Evolutionary conservation across 495 filamentous ascomycete genomes (phyloP).

Genomic region (Bacidia gigantensis): DNA sequence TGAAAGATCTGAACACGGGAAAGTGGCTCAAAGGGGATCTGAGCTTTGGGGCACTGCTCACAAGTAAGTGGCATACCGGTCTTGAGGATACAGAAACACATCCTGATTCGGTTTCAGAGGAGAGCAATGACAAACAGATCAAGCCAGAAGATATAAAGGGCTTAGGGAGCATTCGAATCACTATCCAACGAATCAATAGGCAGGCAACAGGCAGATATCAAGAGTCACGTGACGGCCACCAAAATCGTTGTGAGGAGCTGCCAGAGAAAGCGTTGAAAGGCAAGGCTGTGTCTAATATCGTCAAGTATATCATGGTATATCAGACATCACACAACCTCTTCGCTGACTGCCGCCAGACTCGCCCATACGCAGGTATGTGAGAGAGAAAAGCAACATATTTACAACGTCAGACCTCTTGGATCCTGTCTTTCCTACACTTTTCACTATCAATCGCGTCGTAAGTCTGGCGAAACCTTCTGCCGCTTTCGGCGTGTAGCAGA

Average conservation of each 20-base stretch:
- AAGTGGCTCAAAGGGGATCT: conserved; percentile 1
- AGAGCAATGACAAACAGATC: not conserved
- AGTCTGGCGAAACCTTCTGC: not conserved
- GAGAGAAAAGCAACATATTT: not conserved
- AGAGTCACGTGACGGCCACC: not conserved
- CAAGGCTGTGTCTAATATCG: conserved; percentile 11
- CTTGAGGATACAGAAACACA: not conserved
- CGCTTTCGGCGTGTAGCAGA: not conserved
- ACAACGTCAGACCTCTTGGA: not conserved
- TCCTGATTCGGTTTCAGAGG: not conserved
- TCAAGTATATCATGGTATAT: conserved; percentile 8
- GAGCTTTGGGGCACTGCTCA: conserved; percentile 6
- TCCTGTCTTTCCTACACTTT: not conserved
- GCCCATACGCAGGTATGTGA: not conserved
- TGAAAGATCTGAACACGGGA: not conserved
- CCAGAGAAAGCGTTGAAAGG: conserved; percentile 15
- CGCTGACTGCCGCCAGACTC: not conserved
- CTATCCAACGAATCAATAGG: not conserved
- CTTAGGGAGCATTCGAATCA: conserved; percentile 2
- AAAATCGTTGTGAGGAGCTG: conserved; percentile 1
- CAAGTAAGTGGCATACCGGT: not conserved
- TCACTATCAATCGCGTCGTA: not conserved
- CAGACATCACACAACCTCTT: not conserved
- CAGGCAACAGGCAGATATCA: not conserved
- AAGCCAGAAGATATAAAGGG: not conserved